Percentiles rank a stretch among this genome's conserved stretches.
Evolutionary conservation across 345 rosid species (phyloP).

Genomic region (Aquilaria malaccensis): DNA sequence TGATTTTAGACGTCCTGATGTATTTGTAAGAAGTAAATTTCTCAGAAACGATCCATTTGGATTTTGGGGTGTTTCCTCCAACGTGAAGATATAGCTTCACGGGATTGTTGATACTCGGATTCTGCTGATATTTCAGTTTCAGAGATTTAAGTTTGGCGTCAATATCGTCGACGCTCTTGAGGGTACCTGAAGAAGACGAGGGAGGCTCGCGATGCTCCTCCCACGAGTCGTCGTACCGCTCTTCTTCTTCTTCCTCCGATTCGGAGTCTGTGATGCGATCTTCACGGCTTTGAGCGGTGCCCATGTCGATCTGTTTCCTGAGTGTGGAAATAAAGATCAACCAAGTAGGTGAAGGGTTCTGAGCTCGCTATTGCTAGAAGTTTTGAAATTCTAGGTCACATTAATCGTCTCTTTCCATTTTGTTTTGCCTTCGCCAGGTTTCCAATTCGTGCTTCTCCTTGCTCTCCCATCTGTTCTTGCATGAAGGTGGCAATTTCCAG

Average conservation of each 20-base stretch:
- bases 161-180: constrained; percentile 33
- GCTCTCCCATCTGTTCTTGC: too few species aligned
- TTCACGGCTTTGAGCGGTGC: constrained; percentile 64
- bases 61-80: constrained; percentile 76
- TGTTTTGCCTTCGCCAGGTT: too few species aligned
- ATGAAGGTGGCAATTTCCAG: too few species aligned
- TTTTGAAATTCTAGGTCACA: too few species aligned
- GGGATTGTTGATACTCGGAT: constrained; percentile 32
- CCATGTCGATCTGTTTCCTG: constrained; percentile 25
- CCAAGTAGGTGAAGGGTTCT: too few species aligned
- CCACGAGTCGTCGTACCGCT: constrained; percentile 30
- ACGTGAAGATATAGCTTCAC: constrained; percentile 81
- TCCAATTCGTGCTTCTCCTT: too few species aligned
- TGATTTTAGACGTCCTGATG: constrained; percentile 23
- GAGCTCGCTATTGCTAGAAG: too few species aligned
- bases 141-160: constrained; percentile 58
- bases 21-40: constrained; percentile 50
- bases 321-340: too few species aligned
- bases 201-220: constrained; percentile 16
- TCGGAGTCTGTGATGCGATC: constrained; percentile 48
- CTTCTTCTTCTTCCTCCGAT: constrained; percentile 25
- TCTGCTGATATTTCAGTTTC: constrained; percentile 40
- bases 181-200: constrained; percentile 29
- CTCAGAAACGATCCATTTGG: constrained; percentile 72
- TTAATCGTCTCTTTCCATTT: too few species aligned